Percentiles rank a stretch among this genome's conserved stretches.
phyloP scores from a whole-genome alignment of 2,329 filamentous ascomycete genomes.

The Scytalidium sp. region DNA sequence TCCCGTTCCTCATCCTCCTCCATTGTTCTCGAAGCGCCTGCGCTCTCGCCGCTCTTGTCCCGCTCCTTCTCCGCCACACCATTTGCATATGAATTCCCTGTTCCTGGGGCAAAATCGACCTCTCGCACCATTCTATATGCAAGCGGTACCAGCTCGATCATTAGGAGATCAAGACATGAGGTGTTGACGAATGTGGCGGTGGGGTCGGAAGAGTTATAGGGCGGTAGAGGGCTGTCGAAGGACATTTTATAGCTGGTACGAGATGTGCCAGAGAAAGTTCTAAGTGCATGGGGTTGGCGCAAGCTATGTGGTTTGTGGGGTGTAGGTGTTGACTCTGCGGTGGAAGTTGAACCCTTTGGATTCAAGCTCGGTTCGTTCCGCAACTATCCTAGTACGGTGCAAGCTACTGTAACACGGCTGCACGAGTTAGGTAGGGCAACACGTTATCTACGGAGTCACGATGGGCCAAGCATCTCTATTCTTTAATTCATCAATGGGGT shows the following conservation, averaged over 20 bases:
- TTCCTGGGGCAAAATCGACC: slow-evolving; percentile 15
- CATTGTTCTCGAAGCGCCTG: slow-evolving; percentile 28
- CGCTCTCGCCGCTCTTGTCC: slow-evolving; percentile 4
- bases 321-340: background rate
- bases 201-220: slow-evolving; percentile 71
- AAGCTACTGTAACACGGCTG: background rate
- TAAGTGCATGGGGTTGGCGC: background rate
- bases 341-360: background rate
- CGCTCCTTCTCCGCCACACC: background rate
- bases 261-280: background rate
- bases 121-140: slow-evolving; percentile 82
- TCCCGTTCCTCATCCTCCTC: slow-evolving; percentile 83
- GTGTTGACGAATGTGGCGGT: slow-evolving; percentile 73
- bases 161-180: slow-evolving; percentile 87
- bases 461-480: background rate
- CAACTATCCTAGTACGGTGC: background rate
- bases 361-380: background rate
- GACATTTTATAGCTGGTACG: slow-evolving; percentile 52
- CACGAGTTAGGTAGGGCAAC: too few species aligned
- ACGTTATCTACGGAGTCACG: too few species aligned
- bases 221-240: slow-evolving; percentile 66
- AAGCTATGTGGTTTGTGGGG: background rate
- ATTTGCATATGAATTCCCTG: slow-evolving; percentile 1
- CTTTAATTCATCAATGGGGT: background rate
- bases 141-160: slow-evolving; percentile 96